Evolutionary conservation across 441 rosid genomes (phyloP).

Genomic region (Omphalea diandra): DNA sequence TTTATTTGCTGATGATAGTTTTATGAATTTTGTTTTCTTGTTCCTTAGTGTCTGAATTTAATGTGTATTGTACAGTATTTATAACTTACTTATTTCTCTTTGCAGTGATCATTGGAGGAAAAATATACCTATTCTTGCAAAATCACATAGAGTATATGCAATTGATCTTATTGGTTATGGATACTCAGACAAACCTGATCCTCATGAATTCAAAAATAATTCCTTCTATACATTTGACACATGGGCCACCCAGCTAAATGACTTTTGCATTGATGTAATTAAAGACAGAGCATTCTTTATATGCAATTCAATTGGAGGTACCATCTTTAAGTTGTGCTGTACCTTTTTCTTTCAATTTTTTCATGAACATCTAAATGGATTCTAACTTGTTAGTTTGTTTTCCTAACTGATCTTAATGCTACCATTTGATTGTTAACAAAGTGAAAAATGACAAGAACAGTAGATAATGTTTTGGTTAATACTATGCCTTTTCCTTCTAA

Average conservation of each 20-base stretch:
- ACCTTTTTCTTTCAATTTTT: not conserved
- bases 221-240: conserved; percentile 83
- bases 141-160: conserved; percentile 64
- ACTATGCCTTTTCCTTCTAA: not conserved
- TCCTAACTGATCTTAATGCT: conserved; percentile 9
- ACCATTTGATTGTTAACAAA: not conserved
- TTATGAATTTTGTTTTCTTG: not conserved
- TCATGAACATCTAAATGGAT: not conserved
- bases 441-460: not conserved
- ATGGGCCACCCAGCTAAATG: conserved; percentile 80
- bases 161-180: conserved; percentile 95
- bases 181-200: conserved; percentile 84
- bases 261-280: conserved; percentile 64
- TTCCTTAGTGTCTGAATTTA: conserved; percentile 11
- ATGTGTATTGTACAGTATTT: conserved; percentile 13
- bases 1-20: conserved; percentile 2
- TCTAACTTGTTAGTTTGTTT: not conserved
- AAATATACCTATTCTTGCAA: conserved; percentile 78
- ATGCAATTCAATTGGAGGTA: conserved; percentile 97
- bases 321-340: conserved; percentile 7
- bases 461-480: not conserved
- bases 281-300: conserved; percentile 80
- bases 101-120: conserved; percentile 91
- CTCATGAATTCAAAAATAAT: conserved; percentile 53
- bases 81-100: conserved; percentile 11